Evolutionary conservation across 495 filamentous ascomycete genomes (phyloP), one percentile per base, ranked within the genome.

Genomic region (Penicillium roqueforti): DNA sequence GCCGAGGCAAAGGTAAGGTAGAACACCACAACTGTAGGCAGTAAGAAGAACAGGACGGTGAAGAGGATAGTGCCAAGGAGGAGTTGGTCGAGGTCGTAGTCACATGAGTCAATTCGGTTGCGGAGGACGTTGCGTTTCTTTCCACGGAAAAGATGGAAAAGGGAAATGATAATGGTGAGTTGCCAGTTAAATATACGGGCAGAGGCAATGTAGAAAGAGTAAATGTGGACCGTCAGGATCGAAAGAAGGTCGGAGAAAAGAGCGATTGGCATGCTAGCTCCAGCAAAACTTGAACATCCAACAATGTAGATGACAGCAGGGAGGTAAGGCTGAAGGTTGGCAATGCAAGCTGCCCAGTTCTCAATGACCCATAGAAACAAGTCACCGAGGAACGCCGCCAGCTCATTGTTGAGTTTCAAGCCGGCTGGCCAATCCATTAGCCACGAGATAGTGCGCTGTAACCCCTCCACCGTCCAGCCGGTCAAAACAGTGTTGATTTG

Each of bases 121-220:
- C 93, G 85, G 11, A 99, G 82, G 7, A 99, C 90, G 55, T 99
- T 99, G 54, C 93, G 85, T 65, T 99, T 99, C 67, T 97, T 97
- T 43, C 93, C 93, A 20, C 91, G 88, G 63, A 99, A 99, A 2
- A 99, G 82, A 72, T 99, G 93, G 72, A 99, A 99, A 26, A 97
- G 85, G 19, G 92, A 97, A 43, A 92, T 86, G 45, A 99, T 87
- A 51, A 97, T 97, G 23, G 85, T 95, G 31, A 97, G 83, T 64
- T 99, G 95, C 92, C 93, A 97, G 71, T 96, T 89, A 71, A 92
- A 99, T 51, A 99, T 97, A 8, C 92, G 85, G 4, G 93, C 93
- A 4, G 89, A 95, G 37, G 93, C 92, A 37, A 96, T 87, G 69
- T 99, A 99, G 71, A 97, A 99, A 36, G 86, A 92, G 75, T 96